Conservation (phyloP, 106 monocot species). For the Narthecium ossifragum region DNA sequence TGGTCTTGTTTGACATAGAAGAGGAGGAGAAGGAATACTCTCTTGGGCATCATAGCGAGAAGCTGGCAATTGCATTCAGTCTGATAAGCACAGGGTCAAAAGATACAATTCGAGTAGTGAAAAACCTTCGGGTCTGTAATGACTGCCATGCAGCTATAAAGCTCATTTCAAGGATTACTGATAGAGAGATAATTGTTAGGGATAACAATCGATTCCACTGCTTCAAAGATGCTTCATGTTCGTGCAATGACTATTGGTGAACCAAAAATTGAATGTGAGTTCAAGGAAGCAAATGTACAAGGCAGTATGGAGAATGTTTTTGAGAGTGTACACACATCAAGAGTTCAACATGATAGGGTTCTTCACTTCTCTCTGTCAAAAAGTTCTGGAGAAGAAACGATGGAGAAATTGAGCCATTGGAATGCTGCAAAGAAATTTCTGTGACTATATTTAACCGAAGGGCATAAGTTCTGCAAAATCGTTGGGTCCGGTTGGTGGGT, state of each 20-base stretch:
- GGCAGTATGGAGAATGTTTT: neutral
- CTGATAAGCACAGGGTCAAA: constrained; percentile 20
- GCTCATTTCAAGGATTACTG: constrained; percentile 41
- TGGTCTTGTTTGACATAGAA: constrained; percentile 53
- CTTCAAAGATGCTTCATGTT: constrained; percentile 56
- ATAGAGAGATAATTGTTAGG: constrained; percentile 50
- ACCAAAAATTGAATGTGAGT: neutral
- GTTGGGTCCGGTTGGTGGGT: too few relatives aligned
- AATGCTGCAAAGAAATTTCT: neutral
- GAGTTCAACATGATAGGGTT: too few relatives aligned
- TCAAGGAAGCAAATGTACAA: neutral
- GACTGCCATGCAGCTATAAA: constrained; percentile 71
- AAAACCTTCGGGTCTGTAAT: constrained; percentile 73
- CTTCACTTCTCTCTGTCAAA: too few relatives aligned
- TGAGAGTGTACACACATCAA: neutral
- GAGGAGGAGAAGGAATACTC: constrained; percentile 51
- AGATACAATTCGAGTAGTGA: constrained; percentile 52
- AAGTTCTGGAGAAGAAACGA: too few relatives aligned
- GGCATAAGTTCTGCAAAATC: too few relatives aligned
- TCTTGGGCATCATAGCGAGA: constrained; percentile 47
- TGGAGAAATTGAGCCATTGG: neutral
- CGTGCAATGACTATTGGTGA: constrained; percentile 78
- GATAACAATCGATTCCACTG: constrained; percentile 69
- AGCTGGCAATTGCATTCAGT: constrained; percentile 45
- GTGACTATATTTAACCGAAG: too few relatives aligned